A percentile compares a stretch with the other conserved stretches of the same genome.
Conservation (phyloP, 805 yeast genomes). For the Priceomyces melissophilus region DNA sequence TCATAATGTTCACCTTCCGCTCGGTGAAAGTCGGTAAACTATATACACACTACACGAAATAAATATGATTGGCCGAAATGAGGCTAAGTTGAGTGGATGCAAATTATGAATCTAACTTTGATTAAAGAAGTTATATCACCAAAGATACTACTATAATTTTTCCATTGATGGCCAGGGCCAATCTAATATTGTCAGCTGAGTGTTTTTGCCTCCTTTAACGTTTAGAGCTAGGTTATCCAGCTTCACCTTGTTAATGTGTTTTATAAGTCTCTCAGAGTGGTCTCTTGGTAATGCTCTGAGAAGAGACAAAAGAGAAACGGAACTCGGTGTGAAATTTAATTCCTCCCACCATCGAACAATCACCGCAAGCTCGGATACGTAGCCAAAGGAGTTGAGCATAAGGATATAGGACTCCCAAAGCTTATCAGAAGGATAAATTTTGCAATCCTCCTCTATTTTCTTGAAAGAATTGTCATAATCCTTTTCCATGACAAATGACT, state of each 20-base stretch:
- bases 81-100: constrained; percentile 1
- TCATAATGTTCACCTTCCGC: not conserved
- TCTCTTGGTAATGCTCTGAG: constrained; percentile 36
- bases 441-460: constrained; percentile 15
- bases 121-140: not conserved
- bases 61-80: not conserved
- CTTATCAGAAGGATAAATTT: constrained; percentile 41
- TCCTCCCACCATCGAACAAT: constrained; percentile 55
- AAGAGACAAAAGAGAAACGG: constrained; percentile 36
- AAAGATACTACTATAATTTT: constrained; percentile 8
- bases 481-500: constrained; percentile 29
- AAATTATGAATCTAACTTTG: constrained; percentile 1
- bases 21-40: constrained; percentile 3
- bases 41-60: not conserved
- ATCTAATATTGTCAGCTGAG: constrained; percentile 1
- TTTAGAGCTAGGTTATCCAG: constrained; percentile 12
- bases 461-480: constrained; percentile 5
- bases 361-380: constrained; percentile 46
- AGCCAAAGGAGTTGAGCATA: constrained; percentile 45
- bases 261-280: constrained; percentile 33
- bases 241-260: constrained; percentile 26
- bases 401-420: constrained; percentile 54
- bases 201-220: not conserved
- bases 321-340: constrained; percentile 41
- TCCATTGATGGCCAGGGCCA: constrained; percentile 37